Conservation (phyloP, 371 early-diverging fungal species). For the Mortierella sp. region DNA sequence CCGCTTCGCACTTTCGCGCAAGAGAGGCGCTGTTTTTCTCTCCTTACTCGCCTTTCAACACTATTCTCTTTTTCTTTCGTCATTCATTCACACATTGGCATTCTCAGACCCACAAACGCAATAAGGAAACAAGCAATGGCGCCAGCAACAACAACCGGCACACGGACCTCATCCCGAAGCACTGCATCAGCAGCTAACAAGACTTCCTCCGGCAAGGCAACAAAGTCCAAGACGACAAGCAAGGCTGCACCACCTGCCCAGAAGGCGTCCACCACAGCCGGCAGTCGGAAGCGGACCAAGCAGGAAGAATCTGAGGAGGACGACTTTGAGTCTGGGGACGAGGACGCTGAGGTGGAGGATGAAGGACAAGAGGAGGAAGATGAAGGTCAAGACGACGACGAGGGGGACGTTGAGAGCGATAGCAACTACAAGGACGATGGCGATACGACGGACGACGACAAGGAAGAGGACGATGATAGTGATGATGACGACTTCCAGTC, state of each 20-base stretch:
- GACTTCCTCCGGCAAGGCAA: background rate
- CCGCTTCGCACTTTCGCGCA: too few species aligned
- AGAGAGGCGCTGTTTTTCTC: background rate
- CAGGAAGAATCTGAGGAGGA: constrained; percentile 5
- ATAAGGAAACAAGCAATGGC: background rate
- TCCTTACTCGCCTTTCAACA: background rate
- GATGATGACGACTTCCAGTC: constrained; percentile 3
- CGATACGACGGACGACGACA: constrained; percentile 1
- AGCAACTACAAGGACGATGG: constrained; percentile 6
- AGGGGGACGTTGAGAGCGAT: background rate
- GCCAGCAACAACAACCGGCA: background rate
- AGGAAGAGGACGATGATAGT: constrained; percentile 16
- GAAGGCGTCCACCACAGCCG: background rate
- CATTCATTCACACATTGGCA: background rate
- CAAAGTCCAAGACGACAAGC: background rate
- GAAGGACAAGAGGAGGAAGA: too few species aligned
- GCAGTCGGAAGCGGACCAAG: constrained; percentile 18
- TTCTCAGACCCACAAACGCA: background rate
- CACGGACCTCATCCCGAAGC: background rate
- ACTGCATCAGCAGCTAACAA: background rate
- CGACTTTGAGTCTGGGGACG: constrained; percentile 7
- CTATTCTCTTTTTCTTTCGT: background rate
- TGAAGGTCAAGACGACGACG: constrained; percentile 1
- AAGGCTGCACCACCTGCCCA: constrained; percentile 6
- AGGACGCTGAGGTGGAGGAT: too few species aligned